Percentiles rank a stretch among this genome's conserved stretches.
These are phyloP conservation scores for Talaromyces sp. DNA, from an alignment of 2,329 filamentous ascomycete genomes.

Conservation along the genomic window DNA sequence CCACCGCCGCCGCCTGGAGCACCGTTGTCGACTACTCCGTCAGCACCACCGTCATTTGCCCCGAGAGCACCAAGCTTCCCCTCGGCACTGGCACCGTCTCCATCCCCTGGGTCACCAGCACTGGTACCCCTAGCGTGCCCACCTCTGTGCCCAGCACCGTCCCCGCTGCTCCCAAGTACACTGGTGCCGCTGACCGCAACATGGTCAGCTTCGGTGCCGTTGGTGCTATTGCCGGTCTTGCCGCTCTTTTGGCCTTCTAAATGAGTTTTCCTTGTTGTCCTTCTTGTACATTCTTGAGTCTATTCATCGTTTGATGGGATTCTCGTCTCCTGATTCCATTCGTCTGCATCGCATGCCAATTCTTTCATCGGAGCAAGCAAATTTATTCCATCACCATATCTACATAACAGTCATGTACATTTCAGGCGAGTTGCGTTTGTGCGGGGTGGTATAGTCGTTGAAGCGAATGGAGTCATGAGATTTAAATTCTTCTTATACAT, in stretches of 20 bases:
- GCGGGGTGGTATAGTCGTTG: neutral
- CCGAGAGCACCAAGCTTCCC: conserved; percentile 20
- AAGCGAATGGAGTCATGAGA: conserved; percentile 13
- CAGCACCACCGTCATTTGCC: conserved; percentile 25
- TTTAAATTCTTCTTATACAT: conserved; percentile 6
- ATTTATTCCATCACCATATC: neutral
- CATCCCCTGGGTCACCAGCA: conserved; percentile 9
- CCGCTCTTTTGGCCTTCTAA: conserved; percentile 38
- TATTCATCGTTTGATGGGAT: neutral
- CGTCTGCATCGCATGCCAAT: neutral
- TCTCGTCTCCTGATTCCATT: conserved; percentile 13
- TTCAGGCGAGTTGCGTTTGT: neutral
- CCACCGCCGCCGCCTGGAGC: conserved; percentile 14
- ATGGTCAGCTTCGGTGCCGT: conserved; percentile 35
- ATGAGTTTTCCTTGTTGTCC: neutral
- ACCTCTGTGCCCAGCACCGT: conserved; percentile 16
- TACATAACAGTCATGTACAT: neutral
- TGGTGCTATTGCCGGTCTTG: conserved; percentile 32
- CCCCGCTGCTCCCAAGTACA: conserved; percentile 26
- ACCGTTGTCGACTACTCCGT: conserved; percentile 15
- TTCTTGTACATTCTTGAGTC: conserved; percentile 8
- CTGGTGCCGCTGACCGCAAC: conserved; percentile 34
- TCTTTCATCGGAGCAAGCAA: neutral
- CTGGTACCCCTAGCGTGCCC: conserved; percentile 7
- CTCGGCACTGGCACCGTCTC: conserved; percentile 19